Percentiles rank a stretch among this genome's conserved stretches.
Evolutionary conservation across 768 basidiomycete genomes (phyloP).

Genomic region (Russula emetica): DNA sequence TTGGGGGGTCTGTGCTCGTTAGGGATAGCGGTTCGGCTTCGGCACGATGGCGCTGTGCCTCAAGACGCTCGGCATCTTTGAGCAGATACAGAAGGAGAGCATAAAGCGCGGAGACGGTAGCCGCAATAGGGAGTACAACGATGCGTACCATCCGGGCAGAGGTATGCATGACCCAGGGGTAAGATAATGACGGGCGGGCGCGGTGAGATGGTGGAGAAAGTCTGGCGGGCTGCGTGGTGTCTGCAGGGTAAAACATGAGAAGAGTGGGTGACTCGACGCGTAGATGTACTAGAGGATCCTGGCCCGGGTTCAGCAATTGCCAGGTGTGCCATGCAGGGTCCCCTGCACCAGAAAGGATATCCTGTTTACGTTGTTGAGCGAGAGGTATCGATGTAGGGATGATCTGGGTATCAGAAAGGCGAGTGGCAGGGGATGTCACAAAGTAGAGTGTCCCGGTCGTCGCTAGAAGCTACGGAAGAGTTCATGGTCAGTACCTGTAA

Average conservation of each 20-base stretch:
- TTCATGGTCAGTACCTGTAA: constrained; percentile 2
- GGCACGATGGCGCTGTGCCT: constrained; percentile 68
- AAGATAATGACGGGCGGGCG: constrained; percentile 31
- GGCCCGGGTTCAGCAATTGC: constrained; percentile 69
- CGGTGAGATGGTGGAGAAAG: constrained; percentile 3
- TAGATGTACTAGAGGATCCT: constrained; percentile 63
- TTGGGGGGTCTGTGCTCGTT: constrained; percentile 37
- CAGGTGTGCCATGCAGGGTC: constrained; percentile 66
- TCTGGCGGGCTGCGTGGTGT: constrained; percentile 30
- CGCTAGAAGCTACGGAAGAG: constrained; percentile 59
- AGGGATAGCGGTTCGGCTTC: constrained; percentile 40
- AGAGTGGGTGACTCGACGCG: constrained; percentile 78
- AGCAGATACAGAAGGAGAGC: constrained; percentile 77
- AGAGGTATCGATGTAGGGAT: constrained; percentile 20
- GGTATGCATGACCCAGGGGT: constrained; percentile 48
- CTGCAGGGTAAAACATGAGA: constrained; percentile 53
- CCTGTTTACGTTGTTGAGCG: constrained; percentile 23
- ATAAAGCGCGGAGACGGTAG: constrained; percentile 71
- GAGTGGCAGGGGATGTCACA: constrained; percentile 52
- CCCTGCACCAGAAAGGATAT: constrained; percentile 22
- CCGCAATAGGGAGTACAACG: constrained; percentile 77
- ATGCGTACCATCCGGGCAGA: constrained; percentile 77
- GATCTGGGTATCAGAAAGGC: constrained; percentile 25
- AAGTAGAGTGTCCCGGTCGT: constrained; percentile 73
- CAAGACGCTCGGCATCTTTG: constrained; percentile 87